Conservation (phyloP, 768 basidiomycete genomes). For the Tephrocybe sp. region DNA sequence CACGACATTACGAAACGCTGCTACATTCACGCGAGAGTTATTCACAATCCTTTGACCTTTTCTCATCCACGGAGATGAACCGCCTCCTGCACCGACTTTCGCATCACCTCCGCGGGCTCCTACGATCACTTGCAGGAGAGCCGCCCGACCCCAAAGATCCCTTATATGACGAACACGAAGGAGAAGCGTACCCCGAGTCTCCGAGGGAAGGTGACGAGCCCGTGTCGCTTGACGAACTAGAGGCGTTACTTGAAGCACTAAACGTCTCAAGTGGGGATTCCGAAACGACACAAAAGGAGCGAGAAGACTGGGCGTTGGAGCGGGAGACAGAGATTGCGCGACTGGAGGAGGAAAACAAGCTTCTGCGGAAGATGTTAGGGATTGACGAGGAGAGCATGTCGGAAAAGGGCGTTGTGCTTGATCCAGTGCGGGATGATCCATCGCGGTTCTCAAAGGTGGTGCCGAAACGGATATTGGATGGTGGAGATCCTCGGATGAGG, state of each 20-base stretch:
- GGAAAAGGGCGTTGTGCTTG: constrained; percentile 50
- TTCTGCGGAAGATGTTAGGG: constrained; percentile 69
- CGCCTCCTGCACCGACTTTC: constrained; percentile 72
- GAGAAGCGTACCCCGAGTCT: too few relatives aligned
- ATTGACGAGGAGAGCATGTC: constrained; percentile 62
- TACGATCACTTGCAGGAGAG: constrained; percentile 69
- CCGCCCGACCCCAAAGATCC: constrained; percentile 45
- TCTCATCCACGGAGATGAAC: constrained; percentile 55
- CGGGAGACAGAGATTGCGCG: constrained; percentile 85
- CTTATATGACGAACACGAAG: constrained; percentile 9
- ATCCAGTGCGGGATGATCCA: constrained; percentile 45
- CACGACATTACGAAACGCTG: constrained; percentile 86
- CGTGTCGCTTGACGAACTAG: constrained; percentile 27
- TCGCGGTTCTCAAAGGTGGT: constrained; percentile 34
- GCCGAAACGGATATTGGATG: constrained; percentile 16
- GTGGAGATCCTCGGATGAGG: neutral
- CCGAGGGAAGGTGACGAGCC: too few relatives aligned
- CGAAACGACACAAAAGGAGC: too few relatives aligned
- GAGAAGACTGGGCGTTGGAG: constrained; percentile 78
- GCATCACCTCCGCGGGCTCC: constrained; percentile 65
- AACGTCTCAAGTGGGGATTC: constrained; percentile 27
- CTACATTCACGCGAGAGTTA: constrained; percentile 65
- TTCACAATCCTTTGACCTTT: constrained; percentile 51
- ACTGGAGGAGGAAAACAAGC: constrained; percentile 79
- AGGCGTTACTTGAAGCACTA: constrained; percentile 41